Conservation (phyloP, 495 filamentous ascomycete genomes). For the Bathelium albidoporum region DNA sequence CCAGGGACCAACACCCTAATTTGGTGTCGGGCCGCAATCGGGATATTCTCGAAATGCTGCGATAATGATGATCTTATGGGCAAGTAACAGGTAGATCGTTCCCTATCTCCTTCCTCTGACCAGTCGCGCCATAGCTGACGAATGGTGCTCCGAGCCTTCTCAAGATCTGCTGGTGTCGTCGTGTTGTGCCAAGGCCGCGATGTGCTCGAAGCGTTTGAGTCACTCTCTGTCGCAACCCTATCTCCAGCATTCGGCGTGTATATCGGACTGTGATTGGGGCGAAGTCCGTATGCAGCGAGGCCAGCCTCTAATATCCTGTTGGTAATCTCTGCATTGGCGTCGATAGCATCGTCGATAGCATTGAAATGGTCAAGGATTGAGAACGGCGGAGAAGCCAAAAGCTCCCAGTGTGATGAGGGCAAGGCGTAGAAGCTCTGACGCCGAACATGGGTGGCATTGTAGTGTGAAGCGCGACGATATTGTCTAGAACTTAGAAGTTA, state of each 20-base stretch:
- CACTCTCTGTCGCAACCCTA: background rate
- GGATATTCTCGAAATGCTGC: constrained; percentile 37
- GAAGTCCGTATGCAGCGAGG: constrained; percentile 54
- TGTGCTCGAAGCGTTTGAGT: background rate
- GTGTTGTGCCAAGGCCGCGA: constrained; percentile 47
- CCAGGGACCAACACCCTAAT: constrained; percentile 77
- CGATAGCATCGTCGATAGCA: constrained; percentile 76
- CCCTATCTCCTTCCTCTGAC: constrained; percentile 63
- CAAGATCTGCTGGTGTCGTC: constrained; percentile 60
- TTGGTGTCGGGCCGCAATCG: constrained; percentile 19
- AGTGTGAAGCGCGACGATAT: constrained; percentile 73
- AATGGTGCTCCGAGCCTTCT: constrained; percentile 83
- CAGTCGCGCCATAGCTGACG: constrained; percentile 94
- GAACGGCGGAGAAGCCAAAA: constrained; percentile 72
- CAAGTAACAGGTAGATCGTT: constrained; percentile 64
- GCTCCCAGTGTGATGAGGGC: constrained; percentile 68
- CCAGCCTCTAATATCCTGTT: constrained; percentile 60
- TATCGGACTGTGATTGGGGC: background rate
- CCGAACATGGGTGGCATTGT: constrained; percentile 78
- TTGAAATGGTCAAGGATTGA: constrained; percentile 66
- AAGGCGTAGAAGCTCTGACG: constrained; percentile 86
- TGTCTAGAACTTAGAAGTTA: constrained; percentile 42
- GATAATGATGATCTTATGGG: constrained; percentile 57
- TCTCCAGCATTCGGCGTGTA: background rate
- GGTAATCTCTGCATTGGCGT: constrained; percentile 69